A percentile compares a stretch with the other conserved stretches of the same genome.
Conservation (phyloP, 139 green algal genomes). For the Raphidocelis subcapitata region DNA sequence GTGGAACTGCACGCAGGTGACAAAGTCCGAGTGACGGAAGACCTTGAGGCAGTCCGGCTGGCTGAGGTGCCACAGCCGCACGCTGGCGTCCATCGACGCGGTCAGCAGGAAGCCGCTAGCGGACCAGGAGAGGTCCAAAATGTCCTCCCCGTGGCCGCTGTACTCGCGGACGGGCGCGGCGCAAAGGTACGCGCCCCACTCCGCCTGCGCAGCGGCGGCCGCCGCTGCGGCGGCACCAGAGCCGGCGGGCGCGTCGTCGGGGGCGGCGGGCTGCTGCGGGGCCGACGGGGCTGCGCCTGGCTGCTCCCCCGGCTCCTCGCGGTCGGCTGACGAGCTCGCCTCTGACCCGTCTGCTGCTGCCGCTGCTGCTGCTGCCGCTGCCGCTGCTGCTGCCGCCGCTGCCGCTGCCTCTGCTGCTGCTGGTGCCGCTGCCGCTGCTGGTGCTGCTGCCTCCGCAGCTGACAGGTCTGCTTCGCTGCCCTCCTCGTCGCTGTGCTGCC, state of each 20-base stretch:
- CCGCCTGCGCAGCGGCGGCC: background rate
- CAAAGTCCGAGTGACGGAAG: constrained; percentile 81
- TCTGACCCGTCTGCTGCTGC: constrained; percentile 8
- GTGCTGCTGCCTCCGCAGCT: constrained; percentile 8
- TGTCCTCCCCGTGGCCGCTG: constrained; percentile 65
- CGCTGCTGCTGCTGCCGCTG: background rate
- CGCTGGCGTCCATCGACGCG: constrained; percentile 85
- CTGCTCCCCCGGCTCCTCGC: too few species aligned
- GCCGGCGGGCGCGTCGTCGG: background rate
- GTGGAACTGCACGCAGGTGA: constrained; percentile 83
- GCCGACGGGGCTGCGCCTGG: too few species aligned
- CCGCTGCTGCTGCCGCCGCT: background rate
- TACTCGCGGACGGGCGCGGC: constrained; percentile 35
- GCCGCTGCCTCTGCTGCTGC: background rate
- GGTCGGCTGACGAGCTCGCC: too few species aligned
- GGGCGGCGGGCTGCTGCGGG: too few species aligned
- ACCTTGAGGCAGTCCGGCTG: constrained; percentile 56
- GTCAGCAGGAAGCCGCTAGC: constrained; percentile 75
- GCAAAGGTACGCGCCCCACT: constrained; percentile 29
- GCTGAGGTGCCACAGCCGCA: constrained; percentile 86
- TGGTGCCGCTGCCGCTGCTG: constrained; percentile 4
- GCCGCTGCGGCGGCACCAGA: background rate
- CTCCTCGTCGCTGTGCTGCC: too few species aligned
- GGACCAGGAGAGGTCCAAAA: constrained; percentile 90
- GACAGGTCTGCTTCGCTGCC: too few species aligned